Percentiles rank a stretch among this genome's conserved stretches.
phyloP scores from a whole-genome alignment of 225 moss, liverwort and hornwort species.

The Ulota crispa region DNA sequence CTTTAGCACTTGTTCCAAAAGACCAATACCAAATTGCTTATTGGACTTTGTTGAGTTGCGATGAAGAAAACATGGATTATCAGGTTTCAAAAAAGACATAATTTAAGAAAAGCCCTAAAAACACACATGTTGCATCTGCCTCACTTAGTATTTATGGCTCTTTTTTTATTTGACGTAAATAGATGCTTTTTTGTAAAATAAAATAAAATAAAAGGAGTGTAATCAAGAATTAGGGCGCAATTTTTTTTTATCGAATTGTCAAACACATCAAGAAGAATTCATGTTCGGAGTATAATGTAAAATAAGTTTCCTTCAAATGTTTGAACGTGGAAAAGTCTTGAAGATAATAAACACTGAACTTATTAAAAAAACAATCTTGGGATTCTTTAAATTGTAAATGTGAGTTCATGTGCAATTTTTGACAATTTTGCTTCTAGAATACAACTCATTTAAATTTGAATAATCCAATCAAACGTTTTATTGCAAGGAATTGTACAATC shows the following conservation, averaged over 20 bases:
- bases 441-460: background rate
- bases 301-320: background rate
- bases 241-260: background rate
- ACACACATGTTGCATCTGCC: background rate
- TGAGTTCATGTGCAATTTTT: background rate
- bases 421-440: no score
- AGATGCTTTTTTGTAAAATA: accelerated
- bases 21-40: background rate
- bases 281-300: background rate
- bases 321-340: background rate
- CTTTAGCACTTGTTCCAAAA: background rate
- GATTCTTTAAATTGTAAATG: background rate
- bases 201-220: no score
- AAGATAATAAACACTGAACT: background rate
- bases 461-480: background rate
- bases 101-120: no score
- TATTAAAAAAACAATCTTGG: background rate
- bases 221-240: background rate
- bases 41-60: background rate
- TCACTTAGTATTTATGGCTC: background rate
- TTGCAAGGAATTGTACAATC: background rate
- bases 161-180: background rate
- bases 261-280: background rate
- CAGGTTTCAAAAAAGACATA: background rate
- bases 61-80: background rate